Evolutionary conservation across 148 eudicot species (phyloP).

Genomic region (Heliamphora exappendiculata): DNA sequence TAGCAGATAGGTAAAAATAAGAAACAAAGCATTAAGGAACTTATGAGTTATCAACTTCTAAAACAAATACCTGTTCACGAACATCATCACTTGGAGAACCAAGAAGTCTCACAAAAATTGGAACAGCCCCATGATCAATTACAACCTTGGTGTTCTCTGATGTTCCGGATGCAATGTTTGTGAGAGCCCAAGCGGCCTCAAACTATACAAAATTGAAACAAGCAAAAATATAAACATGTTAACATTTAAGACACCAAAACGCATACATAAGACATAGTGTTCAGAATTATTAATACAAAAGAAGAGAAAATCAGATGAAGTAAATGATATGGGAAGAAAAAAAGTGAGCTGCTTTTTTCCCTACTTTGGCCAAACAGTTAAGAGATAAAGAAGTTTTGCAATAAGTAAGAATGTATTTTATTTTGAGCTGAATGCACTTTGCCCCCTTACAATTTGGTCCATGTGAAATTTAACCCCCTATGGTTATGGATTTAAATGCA

Average conservation of each 20-base stretch:
- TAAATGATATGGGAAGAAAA: too few relatives aligned
- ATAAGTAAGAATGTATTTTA: too few relatives aligned
- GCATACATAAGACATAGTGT: too few relatives aligned
- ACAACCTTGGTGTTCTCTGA: conserved; percentile 85
- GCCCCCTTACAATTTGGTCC: too few relatives aligned
- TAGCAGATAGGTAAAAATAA: neutral
- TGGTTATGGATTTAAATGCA: too few relatives aligned
- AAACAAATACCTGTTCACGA: conserved; percentile 69
- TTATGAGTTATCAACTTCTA: neutral
- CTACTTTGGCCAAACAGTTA: too few relatives aligned
- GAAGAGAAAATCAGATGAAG: too few relatives aligned
- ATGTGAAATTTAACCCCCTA: too few relatives aligned
- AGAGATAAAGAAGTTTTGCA: too few relatives aligned
- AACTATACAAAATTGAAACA: conserved; percentile 35
- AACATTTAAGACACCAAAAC: neutral
- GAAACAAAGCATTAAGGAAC: neutral
- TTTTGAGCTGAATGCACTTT: too few relatives aligned
- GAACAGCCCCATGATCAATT: conserved; percentile 86
- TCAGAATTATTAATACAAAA: too few relatives aligned
- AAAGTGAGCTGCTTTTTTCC: too few relatives aligned
- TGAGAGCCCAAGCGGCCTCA: conserved; percentile 96
- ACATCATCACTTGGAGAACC: conserved; percentile 78
- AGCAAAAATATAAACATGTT: neutral
- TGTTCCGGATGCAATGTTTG: conserved; percentile 91
- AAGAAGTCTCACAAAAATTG: conserved; percentile 76